Evolutionary conservation across 768 basidiomycete genomes (phyloP).

Genomic region (Suillus subaureus): DNA sequence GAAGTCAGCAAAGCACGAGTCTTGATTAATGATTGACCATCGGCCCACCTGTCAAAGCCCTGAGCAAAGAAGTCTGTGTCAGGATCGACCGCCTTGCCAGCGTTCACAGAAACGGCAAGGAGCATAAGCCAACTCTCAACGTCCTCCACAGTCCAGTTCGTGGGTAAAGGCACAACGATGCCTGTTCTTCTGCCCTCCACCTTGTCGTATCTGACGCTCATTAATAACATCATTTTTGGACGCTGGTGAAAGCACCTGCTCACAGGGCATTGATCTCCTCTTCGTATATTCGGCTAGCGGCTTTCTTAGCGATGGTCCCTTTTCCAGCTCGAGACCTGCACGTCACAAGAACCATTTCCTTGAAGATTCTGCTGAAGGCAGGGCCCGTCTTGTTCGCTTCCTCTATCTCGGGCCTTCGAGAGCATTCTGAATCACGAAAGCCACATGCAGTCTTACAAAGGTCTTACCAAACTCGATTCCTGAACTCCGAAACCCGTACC

Average conservation of each 20-base stretch:
- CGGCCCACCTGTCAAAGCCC: conserved; percentile 30
- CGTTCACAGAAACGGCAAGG: conserved; percentile 22
- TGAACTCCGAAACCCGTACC: conserved; percentile 27
- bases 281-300: conserved; percentile 39
- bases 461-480: conserved; percentile 34
- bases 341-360: conserved; percentile 56
- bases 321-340: conserved; percentile 42
- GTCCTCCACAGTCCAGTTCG: conserved; percentile 22
- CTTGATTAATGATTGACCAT: not conserved
- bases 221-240: not conserved
- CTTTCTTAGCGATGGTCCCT: conserved; percentile 46
- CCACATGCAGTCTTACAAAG: not conserved
- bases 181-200: conserved; percentile 32
- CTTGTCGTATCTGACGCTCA: conserved; percentile 31
- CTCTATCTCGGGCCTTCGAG: conserved; percentile 41
- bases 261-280: conserved; percentile 51
- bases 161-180: conserved; percentile 22
- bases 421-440: not conserved
- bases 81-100: conserved; percentile 9
- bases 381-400: conserved; percentile 45
- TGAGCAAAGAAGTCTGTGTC: conserved; percentile 23
- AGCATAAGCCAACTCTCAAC: conserved; percentile 32
- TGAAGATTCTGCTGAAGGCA: conserved; percentile 47
- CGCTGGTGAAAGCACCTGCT: conserved; percentile 12
- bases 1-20: not conserved